Percentiles rank a stretch among this genome's conserved stretches.
Conservation (phyloP, 140 eudicot species). For the Bidens hawaiensis region DNA sequence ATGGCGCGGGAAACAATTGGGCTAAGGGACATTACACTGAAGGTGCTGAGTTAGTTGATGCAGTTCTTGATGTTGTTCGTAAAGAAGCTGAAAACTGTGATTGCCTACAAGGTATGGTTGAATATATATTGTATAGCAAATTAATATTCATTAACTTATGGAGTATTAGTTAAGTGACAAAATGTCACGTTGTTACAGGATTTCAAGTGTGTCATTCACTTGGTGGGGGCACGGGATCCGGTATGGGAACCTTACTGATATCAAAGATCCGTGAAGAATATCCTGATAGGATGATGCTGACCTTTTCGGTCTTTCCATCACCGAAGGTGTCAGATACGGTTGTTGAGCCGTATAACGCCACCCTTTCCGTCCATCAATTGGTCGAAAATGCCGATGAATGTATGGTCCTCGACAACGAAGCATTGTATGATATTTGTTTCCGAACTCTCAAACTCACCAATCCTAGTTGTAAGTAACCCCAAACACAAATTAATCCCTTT, state of each 20-base stretch:
- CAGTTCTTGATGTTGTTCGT: constrained; percentile 75
- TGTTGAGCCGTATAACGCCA: constrained; percentile 89
- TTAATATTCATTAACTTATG: background rate
- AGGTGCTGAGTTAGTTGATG: constrained; percentile 71
- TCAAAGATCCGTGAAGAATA: constrained; percentile 87
- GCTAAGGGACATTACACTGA: constrained; percentile 82
- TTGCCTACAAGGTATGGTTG: constrained; percentile 59
- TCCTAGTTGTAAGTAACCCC: constrained; percentile 67
- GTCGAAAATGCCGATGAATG: constrained; percentile 90
- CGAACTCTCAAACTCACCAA: constrained; percentile 87
- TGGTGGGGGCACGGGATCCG: constrained; percentile 90
- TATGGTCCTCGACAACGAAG: constrained; percentile 82
- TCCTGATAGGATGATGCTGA: constrained; percentile 88
- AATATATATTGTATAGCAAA: background rate
- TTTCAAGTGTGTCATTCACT: constrained; percentile 82
- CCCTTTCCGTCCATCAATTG: constrained; percentile 75
- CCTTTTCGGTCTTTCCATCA: constrained; percentile 81
- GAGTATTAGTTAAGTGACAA: background rate
- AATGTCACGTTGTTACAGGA: constrained; percentile 28
- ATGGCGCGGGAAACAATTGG: constrained; percentile 87
- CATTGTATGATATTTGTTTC: constrained; percentile 80
- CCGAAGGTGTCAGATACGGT: constrained; percentile 86
- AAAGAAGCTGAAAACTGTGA: constrained; percentile 77
- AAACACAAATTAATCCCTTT: background rate
- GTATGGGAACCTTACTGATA: constrained; percentile 79